Evolutionary conservation across 768 basidiomycete species (phyloP).

Genomic region (Agaricus subrufescens): DNA sequence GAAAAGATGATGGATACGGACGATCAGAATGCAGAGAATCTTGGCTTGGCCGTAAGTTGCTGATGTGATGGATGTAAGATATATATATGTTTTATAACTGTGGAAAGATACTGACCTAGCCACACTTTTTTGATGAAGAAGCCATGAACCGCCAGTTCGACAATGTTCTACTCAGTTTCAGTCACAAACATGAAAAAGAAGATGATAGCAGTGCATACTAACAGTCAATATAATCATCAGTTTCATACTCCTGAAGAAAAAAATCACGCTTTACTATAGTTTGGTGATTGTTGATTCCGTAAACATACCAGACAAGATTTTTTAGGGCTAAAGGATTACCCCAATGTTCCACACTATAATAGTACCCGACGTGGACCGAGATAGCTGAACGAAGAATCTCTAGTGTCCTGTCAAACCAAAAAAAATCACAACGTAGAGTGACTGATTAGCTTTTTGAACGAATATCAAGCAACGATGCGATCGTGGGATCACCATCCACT

Average conservation of each 20-base stretch:
- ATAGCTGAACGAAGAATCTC: slow-evolving; percentile 6
- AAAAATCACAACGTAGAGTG: background rate
- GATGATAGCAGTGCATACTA: background rate
- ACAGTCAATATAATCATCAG: slow-evolving; percentile 9
- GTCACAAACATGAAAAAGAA: background rate
- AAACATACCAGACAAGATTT: background rate
- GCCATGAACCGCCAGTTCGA: slow-evolving; percentile 5
- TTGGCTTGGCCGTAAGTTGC: slow-evolving; percentile 1
- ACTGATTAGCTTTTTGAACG: no score
- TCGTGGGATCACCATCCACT: no score
- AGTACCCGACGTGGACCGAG: slow-evolving; percentile 5
- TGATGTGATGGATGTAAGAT: background rate
- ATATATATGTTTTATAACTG: background rate
- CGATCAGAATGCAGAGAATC: slow-evolving; percentile 1
- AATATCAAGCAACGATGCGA: no score
- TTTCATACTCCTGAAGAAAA: slow-evolving; percentile 5
- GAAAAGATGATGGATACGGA: background rate
- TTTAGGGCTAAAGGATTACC: background rate
- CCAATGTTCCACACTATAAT: slow-evolving; percentile 9
- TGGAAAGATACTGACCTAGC: background rate
- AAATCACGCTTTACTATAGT: no score
- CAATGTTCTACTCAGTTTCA: background rate
- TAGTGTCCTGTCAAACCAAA: background rate
- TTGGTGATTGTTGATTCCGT: no score
- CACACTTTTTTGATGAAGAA: slow-evolving; percentile 10